Evolutionary conservation across 768 basidiomycete genomes (phyloP).

Genomic region (Termitomyces sp.): DNA sequence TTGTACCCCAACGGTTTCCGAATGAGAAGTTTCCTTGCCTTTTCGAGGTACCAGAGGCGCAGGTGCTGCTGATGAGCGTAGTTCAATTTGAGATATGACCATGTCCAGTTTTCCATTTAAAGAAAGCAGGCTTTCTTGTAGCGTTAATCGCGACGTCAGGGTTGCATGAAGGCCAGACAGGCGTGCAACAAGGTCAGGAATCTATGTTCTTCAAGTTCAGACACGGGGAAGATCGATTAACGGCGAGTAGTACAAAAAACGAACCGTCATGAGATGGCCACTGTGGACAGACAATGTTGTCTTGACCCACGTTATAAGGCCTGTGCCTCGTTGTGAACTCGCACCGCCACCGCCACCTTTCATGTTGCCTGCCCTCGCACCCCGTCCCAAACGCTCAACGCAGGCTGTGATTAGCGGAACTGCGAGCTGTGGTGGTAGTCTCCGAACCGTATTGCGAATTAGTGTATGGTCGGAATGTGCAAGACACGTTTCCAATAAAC

Average conservation of each 20-base stretch:
- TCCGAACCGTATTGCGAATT: constrained; percentile 81
- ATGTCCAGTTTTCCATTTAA: constrained; percentile 90
- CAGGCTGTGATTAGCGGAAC: constrained; percentile 84
- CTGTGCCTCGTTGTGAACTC: constrained; percentile 70
- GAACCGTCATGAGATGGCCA: constrained; percentile 90
- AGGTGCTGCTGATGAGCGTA: constrained; percentile 72
- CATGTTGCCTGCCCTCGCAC: constrained; percentile 63
- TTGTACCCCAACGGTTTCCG: constrained; percentile 32
- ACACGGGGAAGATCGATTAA: constrained; percentile 3
- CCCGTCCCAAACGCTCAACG: constrained; percentile 81
- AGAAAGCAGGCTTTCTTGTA: constrained; percentile 82
- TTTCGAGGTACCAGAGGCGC: constrained; percentile 43
- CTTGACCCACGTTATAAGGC: constrained; percentile 72
- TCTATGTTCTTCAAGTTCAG: constrained; percentile 38
- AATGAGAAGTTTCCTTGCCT: constrained; percentile 26
- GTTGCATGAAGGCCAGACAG: constrained; percentile 82
- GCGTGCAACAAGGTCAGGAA: constrained; percentile 87
- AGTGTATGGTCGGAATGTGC: constrained; percentile 76
- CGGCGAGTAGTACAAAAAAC: constrained; percentile 1
- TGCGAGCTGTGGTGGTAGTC: constrained; percentile 82
- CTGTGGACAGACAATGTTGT: constrained; percentile 82
- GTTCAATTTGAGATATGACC: constrained; percentile 89
- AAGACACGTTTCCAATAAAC: constrained; percentile 82
- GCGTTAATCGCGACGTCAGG: constrained; percentile 68
- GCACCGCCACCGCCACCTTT: constrained; percentile 77